A percentile compares a stretch with the other conserved stretches of the same genome.
Conservation (phyloP, 306 rosid species). For the Malus fusca region DNA sequence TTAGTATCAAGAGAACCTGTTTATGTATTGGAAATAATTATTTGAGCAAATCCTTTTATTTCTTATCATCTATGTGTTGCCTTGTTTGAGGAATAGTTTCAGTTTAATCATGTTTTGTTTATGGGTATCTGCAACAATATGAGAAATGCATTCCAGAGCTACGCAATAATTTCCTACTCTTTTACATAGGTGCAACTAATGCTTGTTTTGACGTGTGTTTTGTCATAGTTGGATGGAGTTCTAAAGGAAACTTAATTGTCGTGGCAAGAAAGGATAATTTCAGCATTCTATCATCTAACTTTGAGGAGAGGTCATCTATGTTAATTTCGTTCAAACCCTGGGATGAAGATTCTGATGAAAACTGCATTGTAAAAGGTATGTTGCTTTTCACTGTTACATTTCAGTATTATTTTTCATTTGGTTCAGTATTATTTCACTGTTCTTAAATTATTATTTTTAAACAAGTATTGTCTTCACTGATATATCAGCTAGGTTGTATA, state of each 20-base stretch:
- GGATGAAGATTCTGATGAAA: constrained; percentile 33
- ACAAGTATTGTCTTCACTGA: neutral
- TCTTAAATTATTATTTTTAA: neutral
- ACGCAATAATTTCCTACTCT: neutral
- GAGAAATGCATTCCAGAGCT: neutral
- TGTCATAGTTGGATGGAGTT: constrained; percentile 66
- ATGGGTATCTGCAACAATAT: neutral
- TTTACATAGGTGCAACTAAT: neutral
- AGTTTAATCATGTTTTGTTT: neutral
- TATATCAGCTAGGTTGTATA: neutral
- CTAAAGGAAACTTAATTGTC: constrained; percentile 57
- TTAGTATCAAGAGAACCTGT: no score
- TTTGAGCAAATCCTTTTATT: no score
- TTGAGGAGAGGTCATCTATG: constrained; percentile 51
- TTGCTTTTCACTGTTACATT: neutral
- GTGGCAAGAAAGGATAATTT: constrained; percentile 60
- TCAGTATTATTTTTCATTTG: neutral
- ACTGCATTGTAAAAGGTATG: constrained; percentile 48
- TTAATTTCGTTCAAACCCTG: constrained; percentile 38
- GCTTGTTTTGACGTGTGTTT: constrained; percentile 16
- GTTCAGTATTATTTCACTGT: no score
- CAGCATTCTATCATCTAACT: constrained; percentile 56
- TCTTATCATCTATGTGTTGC: no score
- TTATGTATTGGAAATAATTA: no score
- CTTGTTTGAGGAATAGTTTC: neutral